A percentile compares a stretch with the other conserved stretches of the same genome.
phyloP scores from a whole-genome alignment of 192 early-diverging fungal genomes.

The Coemansia sp. region DNA sequence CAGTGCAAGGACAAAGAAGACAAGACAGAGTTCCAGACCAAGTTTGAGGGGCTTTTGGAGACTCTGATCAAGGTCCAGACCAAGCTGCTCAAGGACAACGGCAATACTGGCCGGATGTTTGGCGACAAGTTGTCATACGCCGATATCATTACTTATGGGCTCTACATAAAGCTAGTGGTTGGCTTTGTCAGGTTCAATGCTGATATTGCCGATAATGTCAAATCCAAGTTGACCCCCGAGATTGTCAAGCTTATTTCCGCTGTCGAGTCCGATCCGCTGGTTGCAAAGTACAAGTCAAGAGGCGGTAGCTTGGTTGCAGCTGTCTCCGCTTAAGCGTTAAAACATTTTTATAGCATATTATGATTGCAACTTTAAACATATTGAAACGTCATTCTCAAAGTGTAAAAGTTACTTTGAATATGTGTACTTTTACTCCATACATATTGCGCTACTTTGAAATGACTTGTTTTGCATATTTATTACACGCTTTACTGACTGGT shows the following conservation, averaged over 20 bases:
- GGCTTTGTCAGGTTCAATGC: not conserved
- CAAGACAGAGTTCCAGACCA: not conserved
- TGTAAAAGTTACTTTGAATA: not conserved
- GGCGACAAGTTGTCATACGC: slow-evolving; percentile 50
- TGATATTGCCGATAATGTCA: not conserved
- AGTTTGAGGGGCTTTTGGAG: slow-evolving; percentile 9
- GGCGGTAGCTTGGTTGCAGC: slow-evolving; percentile 17
- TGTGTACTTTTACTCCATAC: not conserved
- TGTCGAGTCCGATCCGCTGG: slow-evolving; percentile 15
- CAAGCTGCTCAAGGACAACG: slow-evolving; percentile 48
- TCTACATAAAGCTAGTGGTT: slow-evolving; percentile 14
- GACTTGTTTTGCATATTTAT: slow-evolving; percentile 19
- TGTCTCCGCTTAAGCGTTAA: not conserved
- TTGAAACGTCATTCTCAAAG: not conserved
- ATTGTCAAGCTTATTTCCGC: slow-evolving; percentile 17
- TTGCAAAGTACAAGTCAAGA: not conserved
- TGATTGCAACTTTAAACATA: not conserved
- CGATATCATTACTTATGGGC: slow-evolving; percentile 37
- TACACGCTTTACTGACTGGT: slow-evolving; percentile 48
- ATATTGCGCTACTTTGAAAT: slow-evolving; percentile 39
- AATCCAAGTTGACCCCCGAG: slow-evolving; percentile 25
- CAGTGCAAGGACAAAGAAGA: slow-evolving; percentile 6
- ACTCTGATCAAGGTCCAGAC: slow-evolving; percentile 36
- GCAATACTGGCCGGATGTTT: slow-evolving; percentile 54
- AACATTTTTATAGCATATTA: not conserved